Evolutionary conservation across 306 rosid species (phyloP).

Genomic region (Castanea mollissima): DNA sequence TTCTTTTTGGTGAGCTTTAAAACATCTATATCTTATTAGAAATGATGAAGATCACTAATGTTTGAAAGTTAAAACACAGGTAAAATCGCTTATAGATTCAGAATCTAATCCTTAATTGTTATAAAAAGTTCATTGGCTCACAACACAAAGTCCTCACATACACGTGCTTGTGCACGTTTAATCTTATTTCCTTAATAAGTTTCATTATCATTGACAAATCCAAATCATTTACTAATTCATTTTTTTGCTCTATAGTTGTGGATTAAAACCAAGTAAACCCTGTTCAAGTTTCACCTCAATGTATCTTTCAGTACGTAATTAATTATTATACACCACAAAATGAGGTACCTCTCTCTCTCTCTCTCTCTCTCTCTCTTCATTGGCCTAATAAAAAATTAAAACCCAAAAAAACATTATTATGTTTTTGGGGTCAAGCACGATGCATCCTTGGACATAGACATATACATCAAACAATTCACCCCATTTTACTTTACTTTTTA

Average conservation of each 20-base stretch:
- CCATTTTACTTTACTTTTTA: not conserved
- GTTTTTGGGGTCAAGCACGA: not conserved
- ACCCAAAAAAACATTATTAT: not conserved
- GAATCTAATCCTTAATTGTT: not conserved
- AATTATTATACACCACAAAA: not conserved
- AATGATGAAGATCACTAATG: not conserved
- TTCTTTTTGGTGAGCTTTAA: not conserved
- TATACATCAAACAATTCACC: not conserved
- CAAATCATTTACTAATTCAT: not conserved
- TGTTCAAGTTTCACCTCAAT: slow-evolving; percentile 1
- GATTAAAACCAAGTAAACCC: not conserved
- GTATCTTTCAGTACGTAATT: not conserved
- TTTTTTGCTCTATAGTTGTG: not conserved
- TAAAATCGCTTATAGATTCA: not conserved
- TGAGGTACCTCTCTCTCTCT: not conserved
- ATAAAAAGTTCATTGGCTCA: not conserved
- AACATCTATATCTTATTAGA: not conserved
- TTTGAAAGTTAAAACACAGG: not conserved
- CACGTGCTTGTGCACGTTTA: not conserved
- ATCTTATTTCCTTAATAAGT: not conserved
- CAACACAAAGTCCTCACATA: not conserved
- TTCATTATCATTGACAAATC: not conserved
- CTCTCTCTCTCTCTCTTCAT: not conserved
- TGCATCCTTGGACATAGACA: not conserved
- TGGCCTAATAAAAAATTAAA: not conserved